Conservation (phyloP, 2,329 filamentous ascomycete genomes). For the Dothidotthia symphoricarpi region DNA sequence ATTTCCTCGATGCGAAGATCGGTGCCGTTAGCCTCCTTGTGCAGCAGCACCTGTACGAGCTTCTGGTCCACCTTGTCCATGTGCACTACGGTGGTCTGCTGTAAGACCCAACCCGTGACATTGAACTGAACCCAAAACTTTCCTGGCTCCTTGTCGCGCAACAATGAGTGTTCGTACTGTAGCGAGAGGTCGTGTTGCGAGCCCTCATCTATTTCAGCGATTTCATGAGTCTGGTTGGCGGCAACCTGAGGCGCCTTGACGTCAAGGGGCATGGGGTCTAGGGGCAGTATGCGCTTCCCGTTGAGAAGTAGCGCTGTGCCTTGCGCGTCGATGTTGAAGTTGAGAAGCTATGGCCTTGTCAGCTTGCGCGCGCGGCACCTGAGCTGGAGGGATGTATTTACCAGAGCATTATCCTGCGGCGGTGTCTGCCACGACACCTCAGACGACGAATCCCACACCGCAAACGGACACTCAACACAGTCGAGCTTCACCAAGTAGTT, state of each 20-base stretch:
- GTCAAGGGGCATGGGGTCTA: slow-evolving; percentile 21
- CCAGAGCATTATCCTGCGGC: slow-evolving; percentile 24
- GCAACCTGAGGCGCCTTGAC: slow-evolving; percentile 25
- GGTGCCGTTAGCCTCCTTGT: slow-evolving; percentile 7
- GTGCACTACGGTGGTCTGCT: slow-evolving; percentile 1
- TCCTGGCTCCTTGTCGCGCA: slow-evolving; percentile 14
- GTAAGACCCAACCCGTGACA: slow-evolving; percentile 17
- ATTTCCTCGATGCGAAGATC: slow-evolving; percentile 23
- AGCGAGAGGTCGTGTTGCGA: slow-evolving; percentile 13
- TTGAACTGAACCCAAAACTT: slow-evolving; percentile 30
- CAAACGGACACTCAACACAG: slow-evolving; percentile 29
- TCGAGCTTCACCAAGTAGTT: slow-evolving; percentile 32
- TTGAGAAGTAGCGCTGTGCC: slow-evolving; percentile 21
- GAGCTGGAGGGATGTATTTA: slow-evolving; percentile 6
- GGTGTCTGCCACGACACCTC: slow-evolving; percentile 17
- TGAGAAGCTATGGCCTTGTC: slow-evolving; percentile 18
- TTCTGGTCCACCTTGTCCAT: slow-evolving; percentile 21
- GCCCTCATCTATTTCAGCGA: slow-evolving; percentile 9
- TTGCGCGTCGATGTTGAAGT: slow-evolving; percentile 18
- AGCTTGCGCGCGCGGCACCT: background rate
- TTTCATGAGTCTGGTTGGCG: slow-evolving; percentile 11
- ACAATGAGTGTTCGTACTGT: slow-evolving; percentile 26
- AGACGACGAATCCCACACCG: slow-evolving; percentile 6
- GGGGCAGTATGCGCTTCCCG: slow-evolving; percentile 19
- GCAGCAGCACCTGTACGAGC: slow-evolving; percentile 26